Evolutionary conservation across 176 grass and related monocot species (phyloP).

Genomic region (Tillandsia leiboldiana): DNA sequence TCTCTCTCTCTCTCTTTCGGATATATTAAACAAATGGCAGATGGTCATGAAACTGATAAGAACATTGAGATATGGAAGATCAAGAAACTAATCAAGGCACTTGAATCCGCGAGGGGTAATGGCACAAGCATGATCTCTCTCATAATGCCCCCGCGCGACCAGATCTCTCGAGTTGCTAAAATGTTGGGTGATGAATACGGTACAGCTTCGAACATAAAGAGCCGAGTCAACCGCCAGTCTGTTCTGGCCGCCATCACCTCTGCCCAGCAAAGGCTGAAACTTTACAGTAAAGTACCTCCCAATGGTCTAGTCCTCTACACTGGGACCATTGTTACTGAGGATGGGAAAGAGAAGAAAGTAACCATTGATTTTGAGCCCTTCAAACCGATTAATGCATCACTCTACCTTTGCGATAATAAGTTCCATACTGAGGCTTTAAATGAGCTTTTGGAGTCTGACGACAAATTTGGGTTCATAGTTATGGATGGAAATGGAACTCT

Average conservation of each 20-base stretch:
- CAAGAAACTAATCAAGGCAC: constrained; percentile 1
- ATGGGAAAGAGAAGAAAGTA: background rate
- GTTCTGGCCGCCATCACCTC: background rate
- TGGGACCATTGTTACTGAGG: background rate
- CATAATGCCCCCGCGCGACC: background rate
- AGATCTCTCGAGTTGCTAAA: background rate
- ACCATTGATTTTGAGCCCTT: constrained; percentile 1
- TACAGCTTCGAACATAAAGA: background rate
- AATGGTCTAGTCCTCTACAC: background rate
- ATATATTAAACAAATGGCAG: background rate
- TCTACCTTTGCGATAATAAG: background rate
- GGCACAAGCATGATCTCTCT: constrained; percentile 5
- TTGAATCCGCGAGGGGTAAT: background rate
- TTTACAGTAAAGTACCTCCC: background rate
- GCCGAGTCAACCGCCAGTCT: background rate
- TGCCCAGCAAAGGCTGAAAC: background rate
- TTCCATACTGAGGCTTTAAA: constrained; percentile 2
- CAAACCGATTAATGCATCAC: background rate
- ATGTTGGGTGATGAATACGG: constrained; percentile 1
- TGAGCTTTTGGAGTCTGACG: constrained; percentile 1
- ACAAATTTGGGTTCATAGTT: constrained; percentile 1
- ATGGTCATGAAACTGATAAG: constrained; percentile 4
- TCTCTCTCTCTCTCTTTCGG: too few relatives aligned
- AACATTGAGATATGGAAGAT: constrained; percentile 3
- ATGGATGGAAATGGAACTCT: constrained; percentile 1